Evolutionary conservation across 1,284 basidiomycete species (phyloP), one percentile per base, ranked within the genome.

Genomic region (Boletus mariae): DNA sequence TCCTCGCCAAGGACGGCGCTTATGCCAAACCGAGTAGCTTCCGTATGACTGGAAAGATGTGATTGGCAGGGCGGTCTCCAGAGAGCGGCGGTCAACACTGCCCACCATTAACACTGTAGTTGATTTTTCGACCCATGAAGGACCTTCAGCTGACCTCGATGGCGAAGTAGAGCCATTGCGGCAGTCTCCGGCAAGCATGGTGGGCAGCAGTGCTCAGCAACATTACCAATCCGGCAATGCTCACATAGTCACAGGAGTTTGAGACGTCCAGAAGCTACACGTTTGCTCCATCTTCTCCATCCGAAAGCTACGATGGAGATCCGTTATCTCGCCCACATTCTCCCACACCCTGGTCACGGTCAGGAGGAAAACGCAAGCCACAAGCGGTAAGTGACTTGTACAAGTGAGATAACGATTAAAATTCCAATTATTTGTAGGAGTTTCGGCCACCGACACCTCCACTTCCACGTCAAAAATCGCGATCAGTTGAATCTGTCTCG

Each of bases 381-480:
- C 74, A 74, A 52, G 68, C 63, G 35, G 72, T 75, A 54, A 52
- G 70, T 59, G 52, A 41, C 31, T 31, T 34, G 29, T 46, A 5
- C 11, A 12, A 45, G 44, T 48, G 25, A 44, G 51, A 41, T 52
- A 40, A 26, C 45, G 26, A 38, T 53, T 26, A 17, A 28, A 34
- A 52, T 49, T 53, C 47, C 54, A 31, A 42, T 38, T 23, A 42
- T 59, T 13, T 38, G 9, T 57, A 82, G 80, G 65, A 70, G 42
- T 82, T 79, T 62, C 74, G 80, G 23, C 79, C 81, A 41, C 81
- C 81, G 13, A 83, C 81, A 2, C 81, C 80, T 2, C 81, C 80
- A n/a, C 66, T 80, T 47, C 73, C 71, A 23, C 71, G 69, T 54
- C 73, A 69, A 56, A 70, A 68, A 57, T 69, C 62, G 38, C 67